Evolutionary conservation across 768 basidiomycete genomes (phyloP).

Genomic region (Russula griseocarnosa): DNA sequence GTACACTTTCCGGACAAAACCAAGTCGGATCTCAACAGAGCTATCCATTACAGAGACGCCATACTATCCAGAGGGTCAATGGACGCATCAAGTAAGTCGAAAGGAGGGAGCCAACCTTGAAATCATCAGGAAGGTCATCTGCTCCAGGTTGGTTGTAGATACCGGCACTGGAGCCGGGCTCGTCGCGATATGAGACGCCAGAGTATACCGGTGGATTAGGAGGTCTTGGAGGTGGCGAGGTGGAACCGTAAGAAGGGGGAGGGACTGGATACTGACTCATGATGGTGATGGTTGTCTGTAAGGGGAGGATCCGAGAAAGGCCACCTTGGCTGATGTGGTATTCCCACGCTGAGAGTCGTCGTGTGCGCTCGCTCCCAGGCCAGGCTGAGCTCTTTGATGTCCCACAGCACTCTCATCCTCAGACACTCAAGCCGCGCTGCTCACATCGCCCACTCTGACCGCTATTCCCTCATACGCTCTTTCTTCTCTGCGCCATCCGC

Average conservation of each 20-base stretch:
- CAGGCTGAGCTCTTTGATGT: conserved; percentile 3
- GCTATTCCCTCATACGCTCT: conserved; percentile 30
- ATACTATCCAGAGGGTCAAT: conserved; percentile 47
- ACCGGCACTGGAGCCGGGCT: conserved; percentile 42
- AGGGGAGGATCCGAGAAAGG: not conserved
- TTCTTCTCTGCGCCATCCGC: conserved; percentile 26
- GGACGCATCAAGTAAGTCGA: conserved; percentile 8
- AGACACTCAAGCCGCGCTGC: conserved; percentile 18
- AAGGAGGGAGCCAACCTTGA: conserved; percentile 59
- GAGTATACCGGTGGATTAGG: conserved; percentile 55
- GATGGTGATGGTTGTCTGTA: conserved; percentile 15
- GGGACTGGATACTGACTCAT: conserved; percentile 48
- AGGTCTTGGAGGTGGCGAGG: conserved; percentile 39
- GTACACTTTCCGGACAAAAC: conserved; percentile 90
- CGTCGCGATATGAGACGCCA: conserved; percentile 25
- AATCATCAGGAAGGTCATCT: conserved; percentile 86
- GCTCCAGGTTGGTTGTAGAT: conserved; percentile 69
- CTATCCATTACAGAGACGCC: conserved; percentile 78
- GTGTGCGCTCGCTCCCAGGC: not conserved
- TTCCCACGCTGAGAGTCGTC: not conserved
- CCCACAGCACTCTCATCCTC: conserved; percentile 9
- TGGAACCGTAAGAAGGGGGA: conserved; percentile 55
- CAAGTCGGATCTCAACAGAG: conserved; percentile 70
- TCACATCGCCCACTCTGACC: conserved; percentile 25
- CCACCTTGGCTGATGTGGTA: not conserved